Conservation (phyloP, 1,284 basidiomycete genomes). For the Chalciporus sp. region DNA sequence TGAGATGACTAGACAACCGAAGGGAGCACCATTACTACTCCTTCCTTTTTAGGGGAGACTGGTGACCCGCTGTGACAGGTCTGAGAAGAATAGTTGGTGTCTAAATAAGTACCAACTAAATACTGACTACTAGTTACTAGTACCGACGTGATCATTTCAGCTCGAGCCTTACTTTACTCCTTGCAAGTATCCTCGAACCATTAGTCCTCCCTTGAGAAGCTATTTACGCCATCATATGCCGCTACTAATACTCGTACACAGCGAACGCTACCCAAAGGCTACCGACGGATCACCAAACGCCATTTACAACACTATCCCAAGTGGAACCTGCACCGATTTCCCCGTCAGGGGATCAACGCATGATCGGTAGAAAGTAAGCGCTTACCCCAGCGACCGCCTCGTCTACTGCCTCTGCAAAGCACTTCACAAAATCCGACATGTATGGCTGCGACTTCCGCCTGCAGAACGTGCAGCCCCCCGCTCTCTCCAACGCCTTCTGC, state of each 20-base stretch:
- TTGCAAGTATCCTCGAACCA: no score
- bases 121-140: no score
- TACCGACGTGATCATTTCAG: no score
- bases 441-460: constrained; percentile 16
- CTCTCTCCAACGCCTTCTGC: constrained; percentile 22
- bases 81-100: no score
- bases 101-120: no score
- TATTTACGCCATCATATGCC: no score
- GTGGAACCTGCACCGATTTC: constrained; percentile 17
- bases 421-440: constrained; percentile 25
- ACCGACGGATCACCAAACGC: background rate
- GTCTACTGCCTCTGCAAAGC: constrained; percentile 27
- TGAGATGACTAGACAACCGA: constrained; percentile 6
- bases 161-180: background rate
- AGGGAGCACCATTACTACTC: background rate
- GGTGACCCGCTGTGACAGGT: no score
- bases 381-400: constrained; percentile 24
- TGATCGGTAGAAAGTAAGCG: background rate
- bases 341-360: background rate
- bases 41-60: background rate
- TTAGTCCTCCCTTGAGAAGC: no score
- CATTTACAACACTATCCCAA: constrained; percentile 20
- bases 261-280: background rate
- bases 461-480: constrained; percentile 26
- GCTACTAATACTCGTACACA: background rate